Percentiles rank a stretch among this genome's conserved stretches.
Evolutionary conservation across 805 yeast species (phyloP).

Genomic region (Millerozyma miso): DNA sequence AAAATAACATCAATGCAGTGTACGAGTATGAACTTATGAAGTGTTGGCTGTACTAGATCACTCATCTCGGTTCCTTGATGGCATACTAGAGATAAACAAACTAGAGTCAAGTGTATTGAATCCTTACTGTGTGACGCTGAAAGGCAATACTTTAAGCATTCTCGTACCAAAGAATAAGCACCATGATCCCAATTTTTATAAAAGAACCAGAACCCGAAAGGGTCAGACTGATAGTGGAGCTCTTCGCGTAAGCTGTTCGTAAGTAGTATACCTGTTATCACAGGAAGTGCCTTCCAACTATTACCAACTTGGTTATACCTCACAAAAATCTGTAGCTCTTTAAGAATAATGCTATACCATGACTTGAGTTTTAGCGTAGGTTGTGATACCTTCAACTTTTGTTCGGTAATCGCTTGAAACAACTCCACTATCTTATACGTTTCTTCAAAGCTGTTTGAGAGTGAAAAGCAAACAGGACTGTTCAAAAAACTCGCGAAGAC

Average conservation of each 20-base stretch:
- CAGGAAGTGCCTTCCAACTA: slow-evolving; percentile 46
- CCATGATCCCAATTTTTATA: slow-evolving; percentile 34
- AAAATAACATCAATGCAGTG: slow-evolving; percentile 16
- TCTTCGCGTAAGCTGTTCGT: slow-evolving; percentile 33
- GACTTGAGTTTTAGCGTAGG: slow-evolving; percentile 45
- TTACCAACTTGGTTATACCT: slow-evolving; percentile 22
- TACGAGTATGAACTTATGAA: slow-evolving; percentile 11
- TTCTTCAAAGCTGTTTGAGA: slow-evolving; percentile 19
- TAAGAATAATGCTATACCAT: slow-evolving; percentile 36
- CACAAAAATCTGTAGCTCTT: slow-evolving; percentile 31
- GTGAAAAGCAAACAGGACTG: slow-evolving; percentile 33
- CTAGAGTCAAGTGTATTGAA: slow-evolving; percentile 25
- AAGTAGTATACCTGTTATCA: slow-evolving; percentile 42
- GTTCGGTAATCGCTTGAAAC: slow-evolving; percentile 41
- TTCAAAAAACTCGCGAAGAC: slow-evolving; percentile 42
- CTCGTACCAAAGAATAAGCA: slow-evolving; percentile 23
- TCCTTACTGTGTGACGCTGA: slow-evolving; percentile 18
- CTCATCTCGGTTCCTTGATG: slow-evolving; percentile 12
- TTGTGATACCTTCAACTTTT: slow-evolving; percentile 43
- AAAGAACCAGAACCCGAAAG: slow-evolving; percentile 25
- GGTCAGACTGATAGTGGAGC: slow-evolving; percentile 24
- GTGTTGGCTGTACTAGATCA: slow-evolving; percentile 6
- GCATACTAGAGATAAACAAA: slow-evolving; percentile 31
- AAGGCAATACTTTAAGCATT: slow-evolving; percentile 20
- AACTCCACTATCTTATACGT: slow-evolving; percentile 43